A percentile compares a stretch with the other conserved stretches of the same genome.
Conservation (phyloP, 2,329 filamentous ascomycete genomes). For the Phyllosticta citrichinensis region DNA sequence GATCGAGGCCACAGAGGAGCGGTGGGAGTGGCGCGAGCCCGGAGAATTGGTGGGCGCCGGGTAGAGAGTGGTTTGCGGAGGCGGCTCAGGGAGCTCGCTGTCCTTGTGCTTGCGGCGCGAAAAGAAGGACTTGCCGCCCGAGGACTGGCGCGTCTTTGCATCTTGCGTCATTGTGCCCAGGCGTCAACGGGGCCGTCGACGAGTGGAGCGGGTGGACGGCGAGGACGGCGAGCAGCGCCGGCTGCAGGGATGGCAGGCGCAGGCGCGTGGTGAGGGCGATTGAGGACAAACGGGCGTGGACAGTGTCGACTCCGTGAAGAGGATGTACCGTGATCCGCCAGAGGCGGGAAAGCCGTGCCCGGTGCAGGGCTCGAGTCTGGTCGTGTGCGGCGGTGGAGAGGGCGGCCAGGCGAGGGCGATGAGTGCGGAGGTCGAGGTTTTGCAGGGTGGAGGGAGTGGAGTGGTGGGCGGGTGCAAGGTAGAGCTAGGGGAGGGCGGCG, state of each 20-base stretch:
- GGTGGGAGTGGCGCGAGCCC: constrained; percentile 60
- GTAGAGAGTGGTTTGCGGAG: constrained; percentile 43
- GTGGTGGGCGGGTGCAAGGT: not conserved
- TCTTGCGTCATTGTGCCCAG: not conserved
- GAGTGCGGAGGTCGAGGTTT: not conserved
- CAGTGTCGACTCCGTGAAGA: not conserved
- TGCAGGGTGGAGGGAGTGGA: not conserved
- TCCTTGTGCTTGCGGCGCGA: constrained; percentile 69
- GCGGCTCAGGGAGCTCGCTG: constrained; percentile 44
- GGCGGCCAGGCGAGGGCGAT: not conserved
- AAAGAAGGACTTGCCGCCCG: constrained; percentile 76
- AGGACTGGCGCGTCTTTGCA: constrained; percentile 75
- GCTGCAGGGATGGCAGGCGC: not conserved
- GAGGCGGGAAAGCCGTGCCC: not conserved
- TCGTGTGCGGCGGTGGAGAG: constrained; percentile 3
- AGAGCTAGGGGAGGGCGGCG: not conserved
- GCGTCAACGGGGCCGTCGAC: not conserved
- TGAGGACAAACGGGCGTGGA: not conserved
- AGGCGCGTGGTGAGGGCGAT: not conserved
- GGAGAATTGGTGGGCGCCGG: constrained; percentile 54
- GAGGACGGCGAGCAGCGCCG: constrained; percentile 2
- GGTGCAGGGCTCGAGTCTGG: constrained; percentile 5
- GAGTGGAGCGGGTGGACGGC: not conserved
- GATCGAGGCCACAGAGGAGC: constrained; percentile 46
- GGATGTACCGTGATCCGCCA: constrained; percentile 3